Conservation (phyloP, 2,329 filamentous ascomycete species). For the Graphium sp. region DNA sequence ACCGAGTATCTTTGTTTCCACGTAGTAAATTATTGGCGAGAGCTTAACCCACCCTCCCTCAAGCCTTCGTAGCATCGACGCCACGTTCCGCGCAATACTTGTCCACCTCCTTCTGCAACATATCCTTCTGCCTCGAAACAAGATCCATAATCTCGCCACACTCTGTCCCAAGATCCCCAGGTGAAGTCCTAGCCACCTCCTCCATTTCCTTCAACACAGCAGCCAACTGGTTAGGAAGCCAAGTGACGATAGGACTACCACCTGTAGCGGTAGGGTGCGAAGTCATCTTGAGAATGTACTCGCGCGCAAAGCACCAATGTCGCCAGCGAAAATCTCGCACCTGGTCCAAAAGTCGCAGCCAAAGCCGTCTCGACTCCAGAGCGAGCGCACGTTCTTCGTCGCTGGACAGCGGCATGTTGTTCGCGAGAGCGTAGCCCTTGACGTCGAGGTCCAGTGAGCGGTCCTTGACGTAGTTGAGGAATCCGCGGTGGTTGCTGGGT, state of each 20-base stretch:
- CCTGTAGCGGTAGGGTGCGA: slow-evolving; percentile 64
- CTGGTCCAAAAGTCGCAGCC: slow-evolving; percentile 52
- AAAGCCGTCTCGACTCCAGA: slow-evolving; percentile 39
- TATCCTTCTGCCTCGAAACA: slow-evolving; percentile 45
- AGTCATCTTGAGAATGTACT: slow-evolving; percentile 70
- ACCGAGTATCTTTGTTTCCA: no score
- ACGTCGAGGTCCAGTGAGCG: slow-evolving; percentile 31
- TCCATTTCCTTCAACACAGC: slow-evolving; percentile 59
- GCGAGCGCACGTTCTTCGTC: slow-evolving; percentile 16
- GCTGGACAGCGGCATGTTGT: slow-evolving; percentile 6
- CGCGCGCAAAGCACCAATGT: slow-evolving; percentile 72
- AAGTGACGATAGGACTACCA: slow-evolving; percentile 68
- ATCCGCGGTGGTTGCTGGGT: slow-evolving; percentile 75
- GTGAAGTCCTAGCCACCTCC: slow-evolving; percentile 20
- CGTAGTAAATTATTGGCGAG: no score
- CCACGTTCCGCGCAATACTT: slow-evolving; percentile 55
- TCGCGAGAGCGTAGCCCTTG: slow-evolving; percentile 37
- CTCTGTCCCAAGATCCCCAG: slow-evolving; percentile 25
- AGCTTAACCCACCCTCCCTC: no score
- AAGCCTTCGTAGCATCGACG: no score
- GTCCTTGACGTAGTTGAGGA: slow-evolving; percentile 54
- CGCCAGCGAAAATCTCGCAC: slow-evolving; percentile 71
- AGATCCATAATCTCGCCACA: slow-evolving; percentile 49
- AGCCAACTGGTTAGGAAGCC: slow-evolving; percentile 66
- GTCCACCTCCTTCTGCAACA: slow-evolving; percentile 54